A percentile compares a stretch with the other conserved stretches of the same genome.
phyloP scores from a whole-genome alignment of 208 protist genomes.

The Trypanosoma boissoni region DNA sequence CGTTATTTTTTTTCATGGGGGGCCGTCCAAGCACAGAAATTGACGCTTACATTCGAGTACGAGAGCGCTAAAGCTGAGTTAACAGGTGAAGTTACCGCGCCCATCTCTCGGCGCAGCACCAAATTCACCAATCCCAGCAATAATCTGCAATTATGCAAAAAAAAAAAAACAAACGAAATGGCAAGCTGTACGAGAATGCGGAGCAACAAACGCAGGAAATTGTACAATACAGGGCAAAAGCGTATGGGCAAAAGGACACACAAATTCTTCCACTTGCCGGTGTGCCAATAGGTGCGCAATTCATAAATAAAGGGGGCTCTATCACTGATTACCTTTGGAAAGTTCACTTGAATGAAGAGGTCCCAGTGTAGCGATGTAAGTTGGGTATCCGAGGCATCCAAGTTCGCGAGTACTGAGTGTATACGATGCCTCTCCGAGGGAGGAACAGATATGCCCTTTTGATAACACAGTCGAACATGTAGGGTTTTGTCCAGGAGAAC shows the following conservation, averaged over 20 bases:
- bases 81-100: not conserved
- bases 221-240: not conserved
- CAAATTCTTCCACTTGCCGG: not conserved
- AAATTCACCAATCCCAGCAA: not conserved
- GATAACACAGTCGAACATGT: too few relatives aligned
- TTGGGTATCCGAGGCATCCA: constrained; percentile 11
- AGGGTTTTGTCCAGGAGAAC: too few relatives aligned
- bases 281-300: not conserved
- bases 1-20: not conserved
- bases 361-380: not conserved
- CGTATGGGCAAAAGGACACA: not conserved
- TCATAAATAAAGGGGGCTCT: not conserved
- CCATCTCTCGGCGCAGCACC: not conserved
- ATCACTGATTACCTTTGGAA: not conserved
- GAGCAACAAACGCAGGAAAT: not conserved
- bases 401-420: too few relatives aligned
- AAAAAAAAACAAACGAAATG: too few relatives aligned
- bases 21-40: not conserved
- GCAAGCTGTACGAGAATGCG: not conserved
- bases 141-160: not conserved
- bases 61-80: not conserved
- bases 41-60: not conserved
- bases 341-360: not conserved
- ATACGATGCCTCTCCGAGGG: too few relatives aligned
- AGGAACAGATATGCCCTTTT: too few relatives aligned